Percentiles rank a stretch among this genome's conserved stretches.
phyloP scores from a whole-genome alignment of 257 asterid genomes.

The Solanum sparsipilum region DNA sequence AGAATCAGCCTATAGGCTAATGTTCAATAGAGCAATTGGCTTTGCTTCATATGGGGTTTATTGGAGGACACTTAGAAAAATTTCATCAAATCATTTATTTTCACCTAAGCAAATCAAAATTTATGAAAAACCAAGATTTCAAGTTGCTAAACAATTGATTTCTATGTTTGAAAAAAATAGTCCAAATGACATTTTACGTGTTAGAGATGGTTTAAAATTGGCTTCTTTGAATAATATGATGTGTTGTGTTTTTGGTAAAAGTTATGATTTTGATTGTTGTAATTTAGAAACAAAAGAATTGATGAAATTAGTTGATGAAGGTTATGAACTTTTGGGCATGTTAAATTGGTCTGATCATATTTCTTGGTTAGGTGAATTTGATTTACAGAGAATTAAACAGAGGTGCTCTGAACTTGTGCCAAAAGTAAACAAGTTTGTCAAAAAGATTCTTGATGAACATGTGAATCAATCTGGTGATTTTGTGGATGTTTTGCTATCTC shows the following conservation, averaged over 20 bases:
- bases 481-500: constrained; percentile 57
- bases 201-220: constrained; percentile 41
- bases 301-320: constrained; percentile 49
- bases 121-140: constrained; percentile 39
- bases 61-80: constrained; percentile 59
- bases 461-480: constrained; percentile 23
- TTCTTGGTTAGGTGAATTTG: constrained; percentile 48
- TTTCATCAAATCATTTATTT: constrained; percentile 54
- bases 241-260: constrained; percentile 56
- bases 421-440: constrained; percentile 47
- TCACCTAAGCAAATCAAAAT: constrained; percentile 48
- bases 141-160: constrained; percentile 36
- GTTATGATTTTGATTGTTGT: constrained; percentile 18
- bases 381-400: constrained; percentile 44
- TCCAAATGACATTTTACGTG: constrained; percentile 11
- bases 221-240: constrained; percentile 78
- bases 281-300: constrained; percentile 29
- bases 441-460: constrained; percentile 40
- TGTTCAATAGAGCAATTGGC: constrained; percentile 78
- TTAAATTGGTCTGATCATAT: constrained; percentile 77
- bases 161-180: not conserved
- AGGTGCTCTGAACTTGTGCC: constrained; percentile 64
- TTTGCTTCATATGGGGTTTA: constrained; percentile 75
- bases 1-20: constrained; percentile 60
- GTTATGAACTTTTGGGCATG: constrained; percentile 47